A percentile compares a stretch with the other conserved stretches of the same genome.
These are phyloP conservation scores for Globisporangium abappressorium DNA, from an alignment of 352 stramenopile species.

Conservation along the genomic window DNA sequence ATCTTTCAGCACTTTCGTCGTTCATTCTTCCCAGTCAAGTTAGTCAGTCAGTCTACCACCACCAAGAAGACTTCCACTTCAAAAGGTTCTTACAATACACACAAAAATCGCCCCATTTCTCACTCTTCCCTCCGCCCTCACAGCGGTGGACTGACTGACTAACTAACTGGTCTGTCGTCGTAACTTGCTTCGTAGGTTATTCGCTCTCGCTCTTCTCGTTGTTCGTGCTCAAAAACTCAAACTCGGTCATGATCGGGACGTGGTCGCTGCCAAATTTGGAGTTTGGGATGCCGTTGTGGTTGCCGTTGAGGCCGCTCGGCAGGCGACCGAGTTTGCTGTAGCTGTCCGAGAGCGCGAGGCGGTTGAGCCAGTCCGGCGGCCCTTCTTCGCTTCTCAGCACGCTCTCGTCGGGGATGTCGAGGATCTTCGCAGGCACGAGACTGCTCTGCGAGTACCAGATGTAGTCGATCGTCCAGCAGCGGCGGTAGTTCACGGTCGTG, in stretches of 20 bases:
- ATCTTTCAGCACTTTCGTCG: not conserved
- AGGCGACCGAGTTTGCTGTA: constrained; percentile 62
- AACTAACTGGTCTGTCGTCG: not conserved
- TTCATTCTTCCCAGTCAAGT: not conserved
- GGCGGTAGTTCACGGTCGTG: constrained; percentile 84
- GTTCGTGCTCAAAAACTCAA: constrained; percentile 59
- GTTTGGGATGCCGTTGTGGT: constrained; percentile 89
- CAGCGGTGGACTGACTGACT: not conserved
- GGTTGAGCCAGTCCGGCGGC: constrained; percentile 75
- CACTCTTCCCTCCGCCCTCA: not conserved
- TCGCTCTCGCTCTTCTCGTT: constrained; percentile 17
- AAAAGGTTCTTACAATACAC: not conserved
- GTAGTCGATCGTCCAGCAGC: constrained; percentile 89
- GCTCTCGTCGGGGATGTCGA: constrained; percentile 74
- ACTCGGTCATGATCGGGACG: constrained; percentile 83
- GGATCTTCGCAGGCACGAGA: constrained; percentile 54
- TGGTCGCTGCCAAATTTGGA: constrained; percentile 83
- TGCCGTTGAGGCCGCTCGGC: constrained; percentile 61
- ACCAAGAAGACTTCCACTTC: not conserved
- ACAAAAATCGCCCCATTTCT: not conserved
- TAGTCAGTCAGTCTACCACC: not conserved
- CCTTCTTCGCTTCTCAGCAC: constrained; percentile 70
- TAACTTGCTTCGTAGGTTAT: not conserved
- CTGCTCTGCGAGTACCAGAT: constrained; percentile 82
- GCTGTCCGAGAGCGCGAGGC: constrained; percentile 63